A percentile compares a stretch with the other conserved stretches of the same genome.
Evolutionary conservation across 1,139 yeast genomes (phyloP).

Genomic region (Lodderomyces orthopsilosis): DNA sequence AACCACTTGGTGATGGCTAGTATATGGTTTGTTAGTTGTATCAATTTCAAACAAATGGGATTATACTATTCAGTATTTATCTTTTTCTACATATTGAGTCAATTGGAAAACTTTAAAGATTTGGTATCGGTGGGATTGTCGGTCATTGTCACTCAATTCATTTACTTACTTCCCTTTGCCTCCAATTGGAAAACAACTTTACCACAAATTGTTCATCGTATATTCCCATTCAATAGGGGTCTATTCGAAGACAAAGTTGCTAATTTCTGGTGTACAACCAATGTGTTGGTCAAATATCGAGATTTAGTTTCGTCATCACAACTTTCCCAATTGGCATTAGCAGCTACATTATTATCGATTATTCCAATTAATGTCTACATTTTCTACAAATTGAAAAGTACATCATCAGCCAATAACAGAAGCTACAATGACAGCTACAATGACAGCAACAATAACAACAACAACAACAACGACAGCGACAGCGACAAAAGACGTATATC

Average conservation of each 20-base stretch:
- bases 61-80: constrained; percentile 88
- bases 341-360: constrained; percentile 63
- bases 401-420: neutral
- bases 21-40: constrained; percentile 72
- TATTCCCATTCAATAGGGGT: constrained; percentile 91
- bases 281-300: constrained; percentile 71
- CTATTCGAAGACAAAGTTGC: constrained; percentile 98
- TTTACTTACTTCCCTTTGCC: constrained; percentile 61
- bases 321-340: constrained; percentile 61
- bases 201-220: constrained; percentile 53
- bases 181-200: constrained; percentile 10
- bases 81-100: constrained; percentile 63
- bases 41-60: constrained; percentile 94
- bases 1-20: constrained; percentile 69
- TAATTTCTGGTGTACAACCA: constrained; percentile 93
- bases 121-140: constrained; percentile 61
- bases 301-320: constrained; percentile 49
- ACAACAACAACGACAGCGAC: neutral
- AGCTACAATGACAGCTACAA: neutral
- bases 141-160: constrained; percentile 53
- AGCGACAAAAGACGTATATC: constrained; percentile 17
- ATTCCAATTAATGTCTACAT: constrained; percentile 61
- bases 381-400: constrained; percentile 43
- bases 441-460: neutral
- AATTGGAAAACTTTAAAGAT: constrained; percentile 36